Evolutionary conservation across 768 basidiomycete species (phyloP).

Genomic region (Termitomyces bulborhizus): DNA sequence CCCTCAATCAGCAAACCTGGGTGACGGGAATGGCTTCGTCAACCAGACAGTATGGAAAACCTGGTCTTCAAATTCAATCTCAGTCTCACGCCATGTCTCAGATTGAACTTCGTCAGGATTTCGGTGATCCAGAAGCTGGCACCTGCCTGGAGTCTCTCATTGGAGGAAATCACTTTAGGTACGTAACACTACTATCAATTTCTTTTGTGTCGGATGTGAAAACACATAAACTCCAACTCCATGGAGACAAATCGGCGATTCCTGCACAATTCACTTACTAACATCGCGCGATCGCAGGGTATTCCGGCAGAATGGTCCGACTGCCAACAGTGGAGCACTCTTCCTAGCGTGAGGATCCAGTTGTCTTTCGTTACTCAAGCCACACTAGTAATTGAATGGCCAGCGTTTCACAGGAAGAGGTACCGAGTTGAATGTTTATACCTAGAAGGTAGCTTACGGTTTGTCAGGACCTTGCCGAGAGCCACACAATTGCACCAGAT

Average conservation of each 20-base stretch:
- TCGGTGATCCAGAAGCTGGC: conserved; percentile 52
- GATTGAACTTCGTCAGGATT: conserved; percentile 73
- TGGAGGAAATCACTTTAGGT: conserved; percentile 79
- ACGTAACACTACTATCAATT: conserved; percentile 7
- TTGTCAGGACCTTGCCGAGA: conserved; percentile 20
- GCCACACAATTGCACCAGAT: conserved; percentile 25
- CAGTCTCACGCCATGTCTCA: conserved; percentile 30
- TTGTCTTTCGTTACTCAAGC: not conserved
- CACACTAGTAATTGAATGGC: not conserved
- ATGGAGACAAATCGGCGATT: not conserved
- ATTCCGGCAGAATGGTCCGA: conserved; percentile 52
- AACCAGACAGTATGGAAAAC: conserved; percentile 40
- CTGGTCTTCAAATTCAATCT: not conserved
- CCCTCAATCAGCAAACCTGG: conserved; percentile 67
- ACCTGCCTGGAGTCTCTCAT: conserved; percentile 75
- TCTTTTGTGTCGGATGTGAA: not conserved
- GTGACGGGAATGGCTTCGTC: conserved; percentile 67
- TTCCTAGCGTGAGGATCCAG: conserved; percentile 37
- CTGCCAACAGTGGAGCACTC: conserved; percentile 39
- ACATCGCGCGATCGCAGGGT: conserved; percentile 26
- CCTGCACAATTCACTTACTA: not conserved
- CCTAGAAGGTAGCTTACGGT: not conserved
- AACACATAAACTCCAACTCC: not conserved
- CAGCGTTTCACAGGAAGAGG: conserved; percentile 32
- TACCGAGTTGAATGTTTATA: not conserved